Evolutionary conservation across 2,329 filamentous ascomycete genomes (phyloP).

Genomic region (Kalmusia sp.): DNA sequence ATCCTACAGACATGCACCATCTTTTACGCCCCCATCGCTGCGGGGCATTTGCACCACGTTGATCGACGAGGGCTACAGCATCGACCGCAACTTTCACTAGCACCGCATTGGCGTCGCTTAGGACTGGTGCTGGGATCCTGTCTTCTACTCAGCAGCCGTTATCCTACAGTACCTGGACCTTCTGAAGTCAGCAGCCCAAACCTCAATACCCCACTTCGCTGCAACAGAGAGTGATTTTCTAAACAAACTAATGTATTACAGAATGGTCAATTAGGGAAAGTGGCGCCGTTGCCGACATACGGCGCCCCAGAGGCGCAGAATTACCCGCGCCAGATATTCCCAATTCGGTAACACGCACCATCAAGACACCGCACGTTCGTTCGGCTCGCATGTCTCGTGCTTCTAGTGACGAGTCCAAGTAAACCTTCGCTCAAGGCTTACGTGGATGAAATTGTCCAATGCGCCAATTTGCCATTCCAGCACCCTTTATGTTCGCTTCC

Average conservation of each 20-base stretch:
- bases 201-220: neutral
- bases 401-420: neutral
- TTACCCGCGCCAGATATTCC: slow-evolving; percentile 13
- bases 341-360: slow-evolving; percentile 14
- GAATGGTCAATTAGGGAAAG: neutral
- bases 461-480: too few species aligned
- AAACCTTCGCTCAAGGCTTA: neutral
- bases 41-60: slow-evolving; percentile 2
- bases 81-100: neutral
- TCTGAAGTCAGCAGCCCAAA: neutral
- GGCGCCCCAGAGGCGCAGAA: slow-evolving; percentile 17
- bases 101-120: neutral
- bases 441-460: too few species aligned
- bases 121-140: neutral
- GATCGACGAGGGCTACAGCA: slow-evolving; percentile 3
- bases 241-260: neutral
- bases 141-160: neutral
- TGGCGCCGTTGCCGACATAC: slow-evolving; percentile 1
- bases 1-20: slow-evolving; percentile 7
- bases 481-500: too few species aligned
- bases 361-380: slow-evolving; percentile 8
- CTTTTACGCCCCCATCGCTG: slow-evolving; percentile 11
- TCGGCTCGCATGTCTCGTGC: slow-evolving; percentile 5
- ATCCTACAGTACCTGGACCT: neutral
- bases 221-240: neutral